Conservation (phyloP, 2,329 filamentous ascomycete genomes). For the Talaromyces piceae region DNA sequence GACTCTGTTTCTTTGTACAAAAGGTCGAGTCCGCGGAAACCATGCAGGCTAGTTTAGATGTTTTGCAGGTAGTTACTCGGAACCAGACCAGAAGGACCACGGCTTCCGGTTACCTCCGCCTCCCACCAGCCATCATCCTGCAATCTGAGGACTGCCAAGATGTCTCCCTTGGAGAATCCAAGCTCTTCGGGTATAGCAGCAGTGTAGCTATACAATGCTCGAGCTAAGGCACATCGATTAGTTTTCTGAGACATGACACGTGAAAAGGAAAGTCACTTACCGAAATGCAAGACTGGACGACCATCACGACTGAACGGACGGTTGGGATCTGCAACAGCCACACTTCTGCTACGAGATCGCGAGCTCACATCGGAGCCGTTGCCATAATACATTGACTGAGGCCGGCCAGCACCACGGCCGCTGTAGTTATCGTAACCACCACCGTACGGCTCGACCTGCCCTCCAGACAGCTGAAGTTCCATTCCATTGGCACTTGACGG, state of each 20-base stretch:
- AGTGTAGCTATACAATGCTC: constrained; percentile 88
- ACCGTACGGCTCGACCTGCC: constrained; percentile 51
- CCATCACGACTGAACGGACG: constrained; percentile 79
- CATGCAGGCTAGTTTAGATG: constrained; percentile 30
- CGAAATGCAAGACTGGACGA: constrained; percentile 81
- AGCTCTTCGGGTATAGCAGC: constrained; percentile 94
- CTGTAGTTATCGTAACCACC: constrained; percentile 25
- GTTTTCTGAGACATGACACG: neutral
- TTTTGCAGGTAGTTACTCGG: constrained; percentile 61
- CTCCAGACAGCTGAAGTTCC: constrained; percentile 59
- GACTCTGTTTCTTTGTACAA: neutral
- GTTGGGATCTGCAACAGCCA: constrained; percentile 63
- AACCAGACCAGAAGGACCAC: constrained; percentile 49
- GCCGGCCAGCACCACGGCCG: constrained; percentile 31
- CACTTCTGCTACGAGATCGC: constrained; percentile 67
- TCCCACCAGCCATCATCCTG: constrained; percentile 99
- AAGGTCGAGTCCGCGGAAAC: neutral
- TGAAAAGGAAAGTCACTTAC: constrained; percentile 51
- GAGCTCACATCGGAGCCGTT: constrained; percentile 43
- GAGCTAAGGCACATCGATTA: constrained; percentile 50
- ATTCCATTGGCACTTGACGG: constrained; percentile 49
- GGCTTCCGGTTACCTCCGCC: constrained; percentile 68
- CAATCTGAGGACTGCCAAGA: constrained; percentile 76
- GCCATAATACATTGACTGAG: constrained; percentile 46
- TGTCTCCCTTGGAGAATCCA: constrained; percentile 85